A percentile compares a stretch with the other conserved stretches of the same genome.
Evolutionary conservation across 2,329 filamentous ascomycete genomes (phyloP).

Genomic region (Penicillium sp.): DNA sequence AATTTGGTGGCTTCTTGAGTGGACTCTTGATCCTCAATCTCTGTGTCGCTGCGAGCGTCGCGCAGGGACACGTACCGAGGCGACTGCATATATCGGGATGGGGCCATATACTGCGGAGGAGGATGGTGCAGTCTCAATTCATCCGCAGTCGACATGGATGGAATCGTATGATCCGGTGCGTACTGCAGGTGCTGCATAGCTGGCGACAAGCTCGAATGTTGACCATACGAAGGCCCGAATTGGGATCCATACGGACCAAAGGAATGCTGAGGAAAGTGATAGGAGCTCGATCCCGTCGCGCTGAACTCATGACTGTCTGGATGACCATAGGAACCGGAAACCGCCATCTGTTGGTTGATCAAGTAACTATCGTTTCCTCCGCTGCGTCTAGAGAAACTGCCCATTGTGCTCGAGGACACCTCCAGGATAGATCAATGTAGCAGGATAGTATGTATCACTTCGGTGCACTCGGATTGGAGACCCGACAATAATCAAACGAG

Average conservation of each 20-base stretch:
- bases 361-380: slow-evolving; percentile 34
- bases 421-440: no score
- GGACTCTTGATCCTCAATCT: slow-evolving; percentile 44
- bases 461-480: no score
- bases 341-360: slow-evolving; percentile 30
- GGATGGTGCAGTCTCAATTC: slow-evolving; percentile 32
- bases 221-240: slow-evolving; percentile 34
- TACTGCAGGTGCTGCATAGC: slow-evolving; percentile 31
- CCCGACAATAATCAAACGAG: background rate
- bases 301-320: slow-evolving; percentile 29
- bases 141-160: slow-evolving; percentile 30
- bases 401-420: slow-evolving; percentile 29
- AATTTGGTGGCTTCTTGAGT: slow-evolving; percentile 40
- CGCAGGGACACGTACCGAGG: slow-evolving; percentile 33
- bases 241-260: slow-evolving; percentile 37
- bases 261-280: slow-evolving; percentile 31
- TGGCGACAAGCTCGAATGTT: slow-evolving; percentile 28
- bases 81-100: slow-evolving; percentile 29
- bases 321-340: slow-evolving; percentile 31
- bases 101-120: slow-evolving; percentile 29
- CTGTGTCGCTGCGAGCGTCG: slow-evolving; percentile 32
- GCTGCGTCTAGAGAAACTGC: slow-evolving; percentile 37
- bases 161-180: slow-evolving; percentile 29
- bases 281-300: slow-evolving; percentile 26
- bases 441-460: no score